Base-by-base conservation (phyloP, 192 early-diverging fungal genomes). In the Coemansia sp. region DNA sequence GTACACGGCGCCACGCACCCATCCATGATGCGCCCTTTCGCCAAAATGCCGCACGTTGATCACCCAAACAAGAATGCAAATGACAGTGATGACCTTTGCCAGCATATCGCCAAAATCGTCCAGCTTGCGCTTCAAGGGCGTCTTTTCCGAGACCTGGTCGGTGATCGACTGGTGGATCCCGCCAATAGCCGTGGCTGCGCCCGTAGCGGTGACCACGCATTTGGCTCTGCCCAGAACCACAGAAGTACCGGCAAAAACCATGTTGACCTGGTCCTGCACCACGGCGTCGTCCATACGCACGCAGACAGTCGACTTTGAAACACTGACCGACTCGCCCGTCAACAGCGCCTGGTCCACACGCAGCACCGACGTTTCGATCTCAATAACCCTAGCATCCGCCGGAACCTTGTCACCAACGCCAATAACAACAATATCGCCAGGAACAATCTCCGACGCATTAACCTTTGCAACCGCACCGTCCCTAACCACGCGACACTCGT, bases 1-100 rank as follows among this genome's bases (percentile, higher is more conserved):
- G 85, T 98, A 98, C 61, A 99, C 85, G 56, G 95, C 95, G 63
- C 98, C 96, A 70, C 92, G 90, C 65, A 98, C 65, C 96, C 95
- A 99, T 38, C 93, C 94, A 68, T 91, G 87, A 81, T 93, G 91
- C 45, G 90, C 78, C 20, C 90, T 88, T 74, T 99, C 96, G 78
- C 81, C 88, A 75, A 99, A 99, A 80, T 99, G 97, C 45, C 95
- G 91, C 68, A 99, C 92, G 85, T 99, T 99, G 81, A 98, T 94
- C 38, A 94, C 65, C 96, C 96, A 99, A 54, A 98, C 98, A 17
- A 99, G 86, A n/a, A 98, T 78, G 76, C 98, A 85, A 32, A 86
- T 70, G 8, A 85, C 76, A 12, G 84, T 75, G 72, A 81, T 82
- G 39, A 87, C 86, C 73, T 93, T 93, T 61, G 93, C 92, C 64